A percentile compares a stretch with the other conserved stretches of the same genome.
Conservation (phyloP, 306 rosid genomes). For the Prunus salicina region DNA sequence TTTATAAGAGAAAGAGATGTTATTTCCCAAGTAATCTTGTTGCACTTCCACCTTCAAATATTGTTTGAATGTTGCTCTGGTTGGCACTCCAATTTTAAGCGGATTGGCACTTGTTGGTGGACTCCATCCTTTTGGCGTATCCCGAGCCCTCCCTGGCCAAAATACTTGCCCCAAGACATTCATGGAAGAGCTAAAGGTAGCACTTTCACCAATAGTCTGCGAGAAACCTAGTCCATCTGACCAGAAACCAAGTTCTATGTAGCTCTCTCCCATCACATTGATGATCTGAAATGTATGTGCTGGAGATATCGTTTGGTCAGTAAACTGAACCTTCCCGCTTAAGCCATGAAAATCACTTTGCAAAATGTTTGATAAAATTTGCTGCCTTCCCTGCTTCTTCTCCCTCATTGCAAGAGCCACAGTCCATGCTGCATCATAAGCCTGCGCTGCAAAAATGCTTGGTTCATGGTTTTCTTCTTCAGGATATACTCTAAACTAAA, state of each 20-base stretch:
- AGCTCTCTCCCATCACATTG: slow-evolving; percentile 13
- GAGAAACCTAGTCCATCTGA: slow-evolving; percentile 19
- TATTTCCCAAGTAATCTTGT: neutral
- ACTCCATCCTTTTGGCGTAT: slow-evolving; percentile 19
- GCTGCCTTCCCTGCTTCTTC: neutral
- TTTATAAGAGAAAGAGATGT: neutral
- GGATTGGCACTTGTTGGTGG: neutral
- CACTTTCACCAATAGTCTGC: neutral
- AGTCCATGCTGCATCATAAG: slow-evolving; percentile 42
- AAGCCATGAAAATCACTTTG: slow-evolving; percentile 22
- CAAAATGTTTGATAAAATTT: slow-evolving; percentile 26
- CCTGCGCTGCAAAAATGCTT: slow-evolving; percentile 37
- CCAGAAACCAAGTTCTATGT: slow-evolving; percentile 17
- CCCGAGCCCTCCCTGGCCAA: slow-evolving; percentile 19
- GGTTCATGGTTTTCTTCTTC: slow-evolving; percentile 44
- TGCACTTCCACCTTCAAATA: slow-evolving; percentile 16
- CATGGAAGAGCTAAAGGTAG: neutral
- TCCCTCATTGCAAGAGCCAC: slow-evolving; percentile 34
- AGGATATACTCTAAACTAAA: slow-evolving; percentile 34
- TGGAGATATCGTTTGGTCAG: slow-evolving; percentile 13
- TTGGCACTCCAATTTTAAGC: slow-evolving; percentile 9
- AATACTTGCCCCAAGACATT: slow-evolving; percentile 1
- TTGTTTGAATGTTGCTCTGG: neutral
- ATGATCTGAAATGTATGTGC: slow-evolving; percentile 29
- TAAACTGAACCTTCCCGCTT: slow-evolving; percentile 23